A percentile compares a stretch with the other conserved stretches of the same genome.
These are phyloP conservation scores for Jatropha multifida DNA, from an alignment of 441 rosid species.

Conservation along the genomic window DNA sequence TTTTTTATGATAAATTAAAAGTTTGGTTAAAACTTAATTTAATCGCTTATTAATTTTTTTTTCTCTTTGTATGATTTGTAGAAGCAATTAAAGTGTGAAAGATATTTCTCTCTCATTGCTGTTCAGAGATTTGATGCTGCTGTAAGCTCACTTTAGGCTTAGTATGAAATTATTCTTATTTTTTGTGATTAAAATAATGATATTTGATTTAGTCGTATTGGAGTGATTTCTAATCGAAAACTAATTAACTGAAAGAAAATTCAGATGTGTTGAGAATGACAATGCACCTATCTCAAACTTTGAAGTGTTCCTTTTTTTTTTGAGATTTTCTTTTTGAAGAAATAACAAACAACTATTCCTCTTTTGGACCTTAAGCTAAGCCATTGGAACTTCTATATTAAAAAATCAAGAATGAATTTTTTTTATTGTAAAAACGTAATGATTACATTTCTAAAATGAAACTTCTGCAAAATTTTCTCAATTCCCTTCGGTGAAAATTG, in stretches of 20 bases:
- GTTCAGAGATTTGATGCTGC: constrained; percentile 94
- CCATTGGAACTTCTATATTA: not conserved
- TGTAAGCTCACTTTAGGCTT: constrained; percentile 42
- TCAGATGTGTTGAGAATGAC: too few relatives aligned
- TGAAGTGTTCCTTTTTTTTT: not conserved
- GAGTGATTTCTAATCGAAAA: too few relatives aligned
- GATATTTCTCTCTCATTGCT: constrained; percentile 83
- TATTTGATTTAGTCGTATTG: too few relatives aligned
- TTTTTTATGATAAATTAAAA: too few relatives aligned
- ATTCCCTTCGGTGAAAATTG: not conserved
- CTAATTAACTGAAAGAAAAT: not conserved
- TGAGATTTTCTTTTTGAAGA: not conserved
- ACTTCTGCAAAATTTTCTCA: not conserved
- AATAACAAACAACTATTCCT: not conserved
- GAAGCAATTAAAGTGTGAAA: constrained; percentile 74
- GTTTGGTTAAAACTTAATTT: too few relatives aligned
- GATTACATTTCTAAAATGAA: not conserved
- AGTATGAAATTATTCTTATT: not conserved
- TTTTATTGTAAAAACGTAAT: not conserved
- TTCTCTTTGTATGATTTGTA: constrained; percentile 18
- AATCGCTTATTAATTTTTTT: constrained; percentile 9
- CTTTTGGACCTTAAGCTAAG: not conserved
- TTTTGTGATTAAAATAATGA: not conserved
- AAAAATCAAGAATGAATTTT: too few relatives aligned
- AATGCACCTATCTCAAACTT: too few relatives aligned